phyloP scores from a whole-genome alignment of 1,139 yeast genomes.

The Blastobotrys aristatus region DNA sequence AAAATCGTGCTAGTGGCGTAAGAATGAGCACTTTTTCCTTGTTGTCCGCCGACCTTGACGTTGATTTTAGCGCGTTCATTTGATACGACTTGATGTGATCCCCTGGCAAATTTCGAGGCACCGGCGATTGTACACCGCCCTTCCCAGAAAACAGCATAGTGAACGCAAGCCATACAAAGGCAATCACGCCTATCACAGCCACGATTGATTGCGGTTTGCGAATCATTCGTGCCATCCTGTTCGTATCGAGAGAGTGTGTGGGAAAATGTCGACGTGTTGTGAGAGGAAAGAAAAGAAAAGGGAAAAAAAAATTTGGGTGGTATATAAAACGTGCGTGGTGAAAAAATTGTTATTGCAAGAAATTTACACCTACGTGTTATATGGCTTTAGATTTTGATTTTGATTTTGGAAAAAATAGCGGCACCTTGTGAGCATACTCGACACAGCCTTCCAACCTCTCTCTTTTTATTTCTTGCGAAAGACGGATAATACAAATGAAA shows the following conservation, averaged over 20 bases:
- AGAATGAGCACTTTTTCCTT: constrained; percentile 76
- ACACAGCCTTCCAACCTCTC: too few relatives aligned
- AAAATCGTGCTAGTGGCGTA: constrained; percentile 85
- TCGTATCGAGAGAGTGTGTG: background rate
- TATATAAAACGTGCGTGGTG: too few relatives aligned
- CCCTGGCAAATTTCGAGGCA: constrained; percentile 60
- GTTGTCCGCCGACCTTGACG: constrained; percentile 64
- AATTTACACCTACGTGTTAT: too few relatives aligned
- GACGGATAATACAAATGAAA: too few relatives aligned
- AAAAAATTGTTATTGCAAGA: too few relatives aligned
- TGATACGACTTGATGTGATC: constrained; percentile 83
- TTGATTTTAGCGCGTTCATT: constrained; percentile 66
- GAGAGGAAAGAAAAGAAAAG: background rate
- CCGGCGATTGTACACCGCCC: constrained; percentile 24
- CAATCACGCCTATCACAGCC: constrained; percentile 7
- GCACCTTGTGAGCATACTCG: too few relatives aligned
- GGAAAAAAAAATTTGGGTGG: too few relatives aligned
- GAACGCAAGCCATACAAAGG: constrained; percentile 8
- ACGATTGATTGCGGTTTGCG: constrained; percentile 14
- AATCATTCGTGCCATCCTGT: constrained; percentile 10
- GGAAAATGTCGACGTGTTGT: background rate
- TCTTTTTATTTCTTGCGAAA: too few relatives aligned
- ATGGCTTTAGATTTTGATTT: too few relatives aligned
- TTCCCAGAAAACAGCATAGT: constrained; percentile 7
- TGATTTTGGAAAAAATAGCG: too few relatives aligned